These are phyloP conservation scores for Phialophora macrospora DNA, from an alignment of 2,329 filamentous ascomycete genomes.

Conservation along the genomic window DNA sequence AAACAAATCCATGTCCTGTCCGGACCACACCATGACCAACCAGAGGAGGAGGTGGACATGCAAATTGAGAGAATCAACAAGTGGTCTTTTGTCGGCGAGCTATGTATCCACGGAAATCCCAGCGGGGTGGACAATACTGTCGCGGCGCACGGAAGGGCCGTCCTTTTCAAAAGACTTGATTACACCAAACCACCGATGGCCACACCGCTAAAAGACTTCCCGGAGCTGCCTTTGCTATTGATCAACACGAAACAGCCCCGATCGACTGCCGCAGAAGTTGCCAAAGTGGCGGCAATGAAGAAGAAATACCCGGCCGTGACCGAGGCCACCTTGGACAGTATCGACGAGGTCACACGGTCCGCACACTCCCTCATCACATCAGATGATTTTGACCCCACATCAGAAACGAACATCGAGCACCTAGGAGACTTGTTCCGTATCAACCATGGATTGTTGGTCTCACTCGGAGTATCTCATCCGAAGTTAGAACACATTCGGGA, in stretches of 20 bases:
- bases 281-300: conserved; percentile 77
- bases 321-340: conserved; percentile 79
- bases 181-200: conserved; percentile 78
- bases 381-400: conserved; percentile 70
- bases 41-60: conserved; percentile 79
- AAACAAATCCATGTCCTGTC: conserved; percentile 86
- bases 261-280: conserved; percentile 83
- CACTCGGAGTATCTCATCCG: conserved; percentile 91
- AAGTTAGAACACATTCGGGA: conserved; percentile 89
- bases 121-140: conserved; percentile 98
- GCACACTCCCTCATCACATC: conserved; percentile 61
- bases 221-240: conserved; percentile 85
- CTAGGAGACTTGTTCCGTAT: conserved; percentile 89
- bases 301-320: conserved; percentile 75
- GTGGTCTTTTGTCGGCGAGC: conserved; percentile 96
- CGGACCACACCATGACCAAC: conserved; percentile 90
- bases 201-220: conserved; percentile 80
- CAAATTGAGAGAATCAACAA: conserved; percentile 95
- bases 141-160: conserved; percentile 87
- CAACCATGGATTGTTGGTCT: conserved; percentile 91
- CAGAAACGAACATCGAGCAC: conserved; percentile 68
- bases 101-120: conserved; percentile 97
- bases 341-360: conserved; percentile 67
- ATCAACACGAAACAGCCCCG: conserved; percentile 88
- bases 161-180: conserved; percentile 82